Evolutionary conservation across 192 early-diverging fungal species (phyloP).

Genomic region (Anaeromyces robustus): DNA sequence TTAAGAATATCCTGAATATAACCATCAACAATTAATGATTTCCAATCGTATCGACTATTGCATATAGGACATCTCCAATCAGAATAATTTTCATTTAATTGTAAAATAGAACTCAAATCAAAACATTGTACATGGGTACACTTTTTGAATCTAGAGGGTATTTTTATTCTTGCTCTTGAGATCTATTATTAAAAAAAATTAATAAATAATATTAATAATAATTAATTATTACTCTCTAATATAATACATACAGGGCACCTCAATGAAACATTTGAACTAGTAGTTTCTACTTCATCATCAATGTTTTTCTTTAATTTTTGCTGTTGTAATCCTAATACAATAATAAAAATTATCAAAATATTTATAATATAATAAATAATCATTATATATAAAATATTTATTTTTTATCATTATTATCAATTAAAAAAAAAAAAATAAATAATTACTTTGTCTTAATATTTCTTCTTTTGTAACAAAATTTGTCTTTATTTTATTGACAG

Average conservation of each 20-base stretch:
- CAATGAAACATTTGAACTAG: not conserved
- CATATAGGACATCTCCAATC: constrained; percentile 68
- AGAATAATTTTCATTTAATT: constrained; percentile 48
- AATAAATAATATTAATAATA: no score
- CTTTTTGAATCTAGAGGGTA: constrained; percentile 35
- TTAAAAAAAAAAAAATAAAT: not conserved
- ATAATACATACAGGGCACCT: not conserved
- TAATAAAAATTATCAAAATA: no score
- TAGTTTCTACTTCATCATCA: not conserved
- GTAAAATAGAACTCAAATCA: constrained; percentile 53
- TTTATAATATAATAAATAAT: no score
- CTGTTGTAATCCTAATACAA: not conserved
- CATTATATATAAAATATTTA: no score
- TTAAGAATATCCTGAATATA: constrained; percentile 27
- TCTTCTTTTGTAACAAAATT: not conserved
- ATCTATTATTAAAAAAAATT: constrained; percentile 11
- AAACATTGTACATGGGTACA: constrained; percentile 78
- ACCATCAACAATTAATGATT: constrained; percentile 54
- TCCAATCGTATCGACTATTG: constrained; percentile 19
- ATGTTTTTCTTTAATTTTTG: not conserved
- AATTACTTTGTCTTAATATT: not conserved
- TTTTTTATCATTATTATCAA: no score
- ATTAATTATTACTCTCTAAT: no score
- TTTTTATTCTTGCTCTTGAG: constrained; percentile 42
- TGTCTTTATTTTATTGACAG: not conserved